phyloP scores from a whole-genome alignment of 805 yeast species.

The Komagataella pseudopastoris region DNA sequence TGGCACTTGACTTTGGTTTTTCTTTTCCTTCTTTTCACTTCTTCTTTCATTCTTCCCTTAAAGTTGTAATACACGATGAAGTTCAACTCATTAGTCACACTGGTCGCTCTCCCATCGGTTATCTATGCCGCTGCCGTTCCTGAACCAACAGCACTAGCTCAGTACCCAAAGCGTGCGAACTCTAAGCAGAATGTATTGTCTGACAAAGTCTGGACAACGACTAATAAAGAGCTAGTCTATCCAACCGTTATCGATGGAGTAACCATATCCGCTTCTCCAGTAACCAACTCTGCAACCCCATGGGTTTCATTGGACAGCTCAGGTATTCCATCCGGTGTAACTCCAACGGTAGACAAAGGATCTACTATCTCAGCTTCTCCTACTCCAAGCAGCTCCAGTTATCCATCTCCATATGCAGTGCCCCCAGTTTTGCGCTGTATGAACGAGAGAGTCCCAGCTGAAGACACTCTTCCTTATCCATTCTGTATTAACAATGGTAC shows the following conservation, averaged over 20 bases:
- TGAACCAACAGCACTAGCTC: background rate
- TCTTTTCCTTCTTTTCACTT: background rate
- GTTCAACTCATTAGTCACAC: background rate
- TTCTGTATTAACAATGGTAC: slow-evolving; percentile 30
- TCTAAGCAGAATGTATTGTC: background rate
- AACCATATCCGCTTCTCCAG: slow-evolving; percentile 28
- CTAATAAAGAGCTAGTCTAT: slow-evolving; percentile 13
- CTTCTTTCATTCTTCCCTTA: background rate
- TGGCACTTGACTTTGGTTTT: background rate
- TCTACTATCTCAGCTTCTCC: slow-evolving; percentile 26
- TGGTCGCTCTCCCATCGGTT: background rate
- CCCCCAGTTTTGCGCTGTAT: slow-evolving; percentile 32
- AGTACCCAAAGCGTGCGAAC: background rate
- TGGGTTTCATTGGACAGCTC: slow-evolving; percentile 30
- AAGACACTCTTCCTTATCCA: slow-evolving; percentile 19
- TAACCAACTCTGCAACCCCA: slow-evolving; percentile 19
- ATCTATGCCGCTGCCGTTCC: background rate
- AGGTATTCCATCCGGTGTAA: slow-evolving; percentile 27
- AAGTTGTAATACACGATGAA: background rate
- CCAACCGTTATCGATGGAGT: slow-evolving; percentile 41
- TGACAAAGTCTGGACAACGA: slow-evolving; percentile 19
- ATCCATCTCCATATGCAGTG: slow-evolving; percentile 22
- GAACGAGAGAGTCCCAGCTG: slow-evolving; percentile 24
- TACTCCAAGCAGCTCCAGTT: slow-evolving; percentile 20
- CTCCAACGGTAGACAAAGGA: slow-evolving; percentile 23